Percentiles rank a stretch among this genome's conserved stretches.
Conservation (phyloP, 108 stramenopile species). For the Seminavis robusta region DNA sequence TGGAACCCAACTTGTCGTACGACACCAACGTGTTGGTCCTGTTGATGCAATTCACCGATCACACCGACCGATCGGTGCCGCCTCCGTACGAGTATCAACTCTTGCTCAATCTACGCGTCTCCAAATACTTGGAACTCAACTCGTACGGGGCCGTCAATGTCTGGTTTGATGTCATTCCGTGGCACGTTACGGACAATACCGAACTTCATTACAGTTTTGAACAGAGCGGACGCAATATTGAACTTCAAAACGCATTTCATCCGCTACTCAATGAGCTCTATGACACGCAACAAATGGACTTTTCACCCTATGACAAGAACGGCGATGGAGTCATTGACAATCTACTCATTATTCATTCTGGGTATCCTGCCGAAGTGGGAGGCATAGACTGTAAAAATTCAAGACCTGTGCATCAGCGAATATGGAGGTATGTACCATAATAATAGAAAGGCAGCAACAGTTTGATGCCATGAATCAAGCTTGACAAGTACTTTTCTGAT, state of each 20-base stretch:
- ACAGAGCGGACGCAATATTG: too few relatives aligned
- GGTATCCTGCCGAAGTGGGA: conserved; percentile 54
- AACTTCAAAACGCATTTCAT: neutral
- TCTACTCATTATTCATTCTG: conserved; percentile 41
- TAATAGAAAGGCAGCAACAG: too few relatives aligned
- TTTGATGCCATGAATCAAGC: conserved; percentile 4
- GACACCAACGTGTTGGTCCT: neutral
- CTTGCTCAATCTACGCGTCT: too few relatives aligned
- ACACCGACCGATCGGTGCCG: neutral
- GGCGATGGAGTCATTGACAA: conserved; percentile 30
- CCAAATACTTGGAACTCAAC: too few relatives aligned
- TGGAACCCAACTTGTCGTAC: too few relatives aligned
- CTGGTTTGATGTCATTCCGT: too few relatives aligned
- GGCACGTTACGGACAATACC: neutral
- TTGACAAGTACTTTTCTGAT: conserved; percentile 2
- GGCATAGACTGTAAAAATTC: conserved; percentile 29
- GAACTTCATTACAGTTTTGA: neutral
- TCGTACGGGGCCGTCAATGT: too few relatives aligned
- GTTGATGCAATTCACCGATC: conserved; percentile 4
- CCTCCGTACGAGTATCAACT: too few relatives aligned
- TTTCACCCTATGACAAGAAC: conserved; percentile 1
- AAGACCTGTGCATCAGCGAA: too few relatives aligned
- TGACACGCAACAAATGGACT: conserved; percentile 2
- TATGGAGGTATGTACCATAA: too few relatives aligned
- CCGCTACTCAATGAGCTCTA: neutral